These are phyloP conservation scores for Inga oerstediana DNA, from an alignment of 306 rosid genomes.

Conservation along the genomic window DNA sequence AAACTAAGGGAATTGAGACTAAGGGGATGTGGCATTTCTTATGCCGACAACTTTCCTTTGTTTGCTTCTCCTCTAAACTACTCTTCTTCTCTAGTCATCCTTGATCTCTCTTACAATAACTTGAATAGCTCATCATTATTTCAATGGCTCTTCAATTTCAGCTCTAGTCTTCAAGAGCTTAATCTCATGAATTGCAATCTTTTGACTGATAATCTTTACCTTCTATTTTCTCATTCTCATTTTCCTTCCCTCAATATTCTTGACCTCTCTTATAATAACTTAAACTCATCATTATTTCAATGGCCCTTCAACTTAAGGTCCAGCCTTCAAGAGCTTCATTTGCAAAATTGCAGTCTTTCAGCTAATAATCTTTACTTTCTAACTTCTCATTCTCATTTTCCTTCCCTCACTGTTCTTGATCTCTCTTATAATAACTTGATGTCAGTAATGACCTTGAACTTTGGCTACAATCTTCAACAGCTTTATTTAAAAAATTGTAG, in stretches of 20 bases:
- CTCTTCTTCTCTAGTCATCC: neutral
- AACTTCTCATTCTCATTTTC: no score
- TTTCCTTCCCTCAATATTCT: neutral
- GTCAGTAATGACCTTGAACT: neutral
- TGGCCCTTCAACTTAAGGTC: neutral
- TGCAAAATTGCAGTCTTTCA: neutral
- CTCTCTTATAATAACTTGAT: neutral
- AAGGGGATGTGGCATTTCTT: neutral
- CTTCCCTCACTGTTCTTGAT: no score
- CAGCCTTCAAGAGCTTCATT: neutral
- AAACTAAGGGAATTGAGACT: neutral
- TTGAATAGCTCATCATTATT: neutral
- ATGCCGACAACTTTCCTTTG: neutral
- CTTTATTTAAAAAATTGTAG: neutral
- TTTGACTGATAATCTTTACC: neutral
- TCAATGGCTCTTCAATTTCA: neutral
- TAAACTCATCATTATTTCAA: neutral
- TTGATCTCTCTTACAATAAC: neutral
- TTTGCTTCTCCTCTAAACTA: neutral
- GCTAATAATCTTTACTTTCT: no score
- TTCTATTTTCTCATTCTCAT: neutral
- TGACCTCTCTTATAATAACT: conserved; percentile 1
- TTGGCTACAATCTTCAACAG: neutral
- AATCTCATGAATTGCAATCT: neutral
- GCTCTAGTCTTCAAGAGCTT: conserved; percentile 6